Evolutionary conservation across 495 filamentous ascomycete species (phyloP).

Genomic region (Xylaria venustula): DNA sequence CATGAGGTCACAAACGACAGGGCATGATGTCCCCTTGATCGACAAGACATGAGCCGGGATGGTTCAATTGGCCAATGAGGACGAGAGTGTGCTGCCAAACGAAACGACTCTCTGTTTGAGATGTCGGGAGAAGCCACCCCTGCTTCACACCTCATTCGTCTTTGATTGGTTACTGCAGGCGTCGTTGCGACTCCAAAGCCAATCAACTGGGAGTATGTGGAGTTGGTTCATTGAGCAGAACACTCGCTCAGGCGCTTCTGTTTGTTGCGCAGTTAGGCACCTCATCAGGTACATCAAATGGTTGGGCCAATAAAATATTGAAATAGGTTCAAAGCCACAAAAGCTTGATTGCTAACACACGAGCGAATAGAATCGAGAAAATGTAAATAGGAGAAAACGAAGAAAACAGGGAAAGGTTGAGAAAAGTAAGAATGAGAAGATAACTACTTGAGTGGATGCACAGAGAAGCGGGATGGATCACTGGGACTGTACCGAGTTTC

Average conservation of each 20-base stretch:
- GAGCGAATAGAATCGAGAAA: no score
- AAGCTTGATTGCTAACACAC: no score
- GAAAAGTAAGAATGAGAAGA: no score
- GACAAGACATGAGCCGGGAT: neutral
- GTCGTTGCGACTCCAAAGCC: neutral
- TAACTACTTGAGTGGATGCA: no score
- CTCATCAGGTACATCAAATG: no score
- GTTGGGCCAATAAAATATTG: no score
- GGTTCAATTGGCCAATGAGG: constrained; percentile 19
- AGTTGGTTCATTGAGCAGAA: neutral
- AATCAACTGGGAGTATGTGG: neutral
- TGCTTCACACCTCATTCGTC: constrained; percentile 16
- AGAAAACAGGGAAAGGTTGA: no score
- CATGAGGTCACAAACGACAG: neutral
- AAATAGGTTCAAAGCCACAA: no score
- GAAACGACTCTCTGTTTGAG: constrained; percentile 31
- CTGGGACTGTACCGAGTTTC: no score
- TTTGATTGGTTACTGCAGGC: neutral
- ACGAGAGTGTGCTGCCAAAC: constrained; percentile 23
- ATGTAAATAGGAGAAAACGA: no score
- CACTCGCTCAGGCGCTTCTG: neutral
- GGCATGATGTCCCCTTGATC: neutral
- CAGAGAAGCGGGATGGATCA: no score
- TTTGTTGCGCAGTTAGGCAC: no score
- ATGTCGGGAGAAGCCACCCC: constrained; percentile 17